These are phyloP conservation scores for Sisymbrium irio DNA, from an alignment of 345 rosid genomes.

Conservation along the genomic window DNA sequence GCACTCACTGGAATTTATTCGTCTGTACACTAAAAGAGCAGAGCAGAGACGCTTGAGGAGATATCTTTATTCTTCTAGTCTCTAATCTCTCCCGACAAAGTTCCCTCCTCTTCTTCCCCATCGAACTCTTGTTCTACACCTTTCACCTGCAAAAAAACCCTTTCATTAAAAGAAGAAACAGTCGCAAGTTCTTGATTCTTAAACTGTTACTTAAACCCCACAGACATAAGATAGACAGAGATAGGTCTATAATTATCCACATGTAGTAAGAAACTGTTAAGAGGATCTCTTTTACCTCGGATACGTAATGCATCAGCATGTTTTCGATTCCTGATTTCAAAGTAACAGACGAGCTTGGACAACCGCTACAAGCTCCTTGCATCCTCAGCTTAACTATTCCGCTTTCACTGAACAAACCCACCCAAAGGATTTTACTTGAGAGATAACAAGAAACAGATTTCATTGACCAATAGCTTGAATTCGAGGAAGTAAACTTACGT, in stretches of 20 bases:
- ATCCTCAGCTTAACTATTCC: conserved; percentile 82
- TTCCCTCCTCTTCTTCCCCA: conserved; percentile 53
- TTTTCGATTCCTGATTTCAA: conserved; percentile 97
- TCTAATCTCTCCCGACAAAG: conserved; percentile 47
- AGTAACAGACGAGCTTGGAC: conserved; percentile 97
- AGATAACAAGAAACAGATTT: not conserved
- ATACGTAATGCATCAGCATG: conserved; percentile 97
- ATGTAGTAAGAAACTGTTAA: not conserved
- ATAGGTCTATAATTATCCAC: not conserved
- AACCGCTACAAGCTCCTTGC: conserved; percentile 99
- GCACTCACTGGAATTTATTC: conserved; percentile 9
- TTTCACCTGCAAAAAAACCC: conserved; percentile 56
- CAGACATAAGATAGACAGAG: not conserved
- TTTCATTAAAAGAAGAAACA: not conserved
- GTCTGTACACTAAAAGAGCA: conserved; percentile 23
- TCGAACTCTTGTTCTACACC: conserved; percentile 89
- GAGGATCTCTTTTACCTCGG: conserved; percentile 61
- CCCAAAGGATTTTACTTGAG: not conserved
- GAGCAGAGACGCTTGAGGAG: conserved; percentile 7
- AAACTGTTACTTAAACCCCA: not conserved
- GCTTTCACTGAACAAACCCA: conserved; percentile 56
- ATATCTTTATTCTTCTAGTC: conserved; percentile 38
- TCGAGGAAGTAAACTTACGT: conserved; percentile 47
- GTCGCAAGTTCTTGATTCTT: not conserved
- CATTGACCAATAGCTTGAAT: not conserved